A percentile compares a stretch with the other conserved stretches of the same genome.
These are phyloP conservation scores for Lyophyllum decastes DNA, from an alignment of 768 basidiomycete species.

Conservation along the genomic window DNA sequence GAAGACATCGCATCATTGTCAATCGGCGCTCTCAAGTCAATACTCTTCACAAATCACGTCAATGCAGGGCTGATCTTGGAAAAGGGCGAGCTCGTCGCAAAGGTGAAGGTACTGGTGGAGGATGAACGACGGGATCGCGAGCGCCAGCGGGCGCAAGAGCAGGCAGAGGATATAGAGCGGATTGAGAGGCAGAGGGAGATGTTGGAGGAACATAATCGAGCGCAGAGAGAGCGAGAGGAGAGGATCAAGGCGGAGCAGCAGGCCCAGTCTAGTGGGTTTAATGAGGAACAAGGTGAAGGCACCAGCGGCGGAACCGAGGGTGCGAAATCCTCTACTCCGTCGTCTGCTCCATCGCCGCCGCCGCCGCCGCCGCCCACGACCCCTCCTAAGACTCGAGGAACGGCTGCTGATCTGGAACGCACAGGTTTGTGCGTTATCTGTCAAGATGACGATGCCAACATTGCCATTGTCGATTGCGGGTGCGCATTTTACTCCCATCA, in stretches of 20 bases:
- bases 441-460: constrained; percentile 92
- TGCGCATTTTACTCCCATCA: constrained; percentile 38
- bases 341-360: constrained; percentile 22
- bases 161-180: constrained; percentile 44
- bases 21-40: constrained; percentile 72
- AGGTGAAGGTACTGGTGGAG: constrained; percentile 64
- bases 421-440: constrained; percentile 88
- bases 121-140: constrained; percentile 61
- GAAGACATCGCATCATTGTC: constrained; percentile 62
- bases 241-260: constrained; percentile 19
- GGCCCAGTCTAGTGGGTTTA: constrained; percentile 16
- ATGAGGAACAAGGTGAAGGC: constrained; percentile 5
- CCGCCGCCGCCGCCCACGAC: constrained; percentile 26
- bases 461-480: constrained; percentile 95
- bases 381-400: constrained; percentile 35
- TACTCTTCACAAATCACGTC: constrained; percentile 83
- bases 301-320: constrained; percentile 13
- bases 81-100: constrained; percentile 80
- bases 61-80: constrained; percentile 79
- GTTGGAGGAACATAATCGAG: constrained; percentile 32
- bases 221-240: constrained; percentile 31
- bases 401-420: constrained; percentile 52
- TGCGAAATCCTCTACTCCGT: constrained; percentile 19
- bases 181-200: constrained; percentile 37
- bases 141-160: constrained; percentile 44